Evolutionary conservation across 495 filamentous ascomycete species (phyloP), one percentile per base, ranked within the genome.

Genomic region (Patellaria atrata): DNA sequence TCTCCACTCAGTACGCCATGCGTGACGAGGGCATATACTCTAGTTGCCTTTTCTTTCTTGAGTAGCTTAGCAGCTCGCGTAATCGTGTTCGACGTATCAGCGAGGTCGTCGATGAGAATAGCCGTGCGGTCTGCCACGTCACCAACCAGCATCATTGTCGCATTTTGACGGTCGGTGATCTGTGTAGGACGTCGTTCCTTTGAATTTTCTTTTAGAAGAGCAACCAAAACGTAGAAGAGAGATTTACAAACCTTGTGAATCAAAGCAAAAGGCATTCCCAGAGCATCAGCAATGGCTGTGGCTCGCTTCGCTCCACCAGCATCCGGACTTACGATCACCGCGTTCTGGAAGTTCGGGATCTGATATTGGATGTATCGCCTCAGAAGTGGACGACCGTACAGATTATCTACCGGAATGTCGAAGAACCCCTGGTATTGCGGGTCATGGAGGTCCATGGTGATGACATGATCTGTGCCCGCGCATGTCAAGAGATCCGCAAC

Each of bases 371-470:
- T 94, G 58, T 94, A 96, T 33, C 75, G 77, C 57, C 89, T 79
- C 30, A 96, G 66, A 26, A 94, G 63, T 27, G 84, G 79, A 35
- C 84, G 68, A 10, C 83, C 89, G 51, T 93, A 92, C 12, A 97
- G 65, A 51, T 97, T 97, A 52, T 97, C 89, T 33, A 96, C 91
- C 1, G 86, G 87, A 34, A 96, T 94, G 51, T 96, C 89, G 49
- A 97, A 96, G 65, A 91, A 97, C 29, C 89, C 89, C 56, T 97
- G 89, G 53, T 96, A 96, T 58, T 96, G 91, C 41, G 91, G 85
- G 54, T 96, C 89, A 52, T 97, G 89, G 35, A 97, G 65, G 55
- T 97, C 89, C 73, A 94, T 87, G 2, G 89, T 96, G 50, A 97
- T 84, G 54, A 97, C 60, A 57, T 96, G 89, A 59, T 97, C 91